Evolutionary conservation across 257 asterid genomes (phyloP).

Genomic region (Salvia hispanica): DNA sequence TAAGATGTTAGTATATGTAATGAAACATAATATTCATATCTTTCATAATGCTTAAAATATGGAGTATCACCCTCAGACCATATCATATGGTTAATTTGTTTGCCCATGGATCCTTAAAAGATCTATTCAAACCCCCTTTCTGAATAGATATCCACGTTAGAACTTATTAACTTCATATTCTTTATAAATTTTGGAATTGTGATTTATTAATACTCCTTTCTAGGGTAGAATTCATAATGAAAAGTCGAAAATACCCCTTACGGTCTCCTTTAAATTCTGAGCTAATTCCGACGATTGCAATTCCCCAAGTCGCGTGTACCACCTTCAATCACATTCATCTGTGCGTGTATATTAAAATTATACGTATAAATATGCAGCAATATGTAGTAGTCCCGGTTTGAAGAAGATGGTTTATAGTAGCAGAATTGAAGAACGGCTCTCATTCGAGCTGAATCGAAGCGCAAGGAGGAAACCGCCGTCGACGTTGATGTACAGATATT

Average conservation of each 20-base stretch:
- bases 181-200: too few relatives aligned
- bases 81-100: too few relatives aligned
- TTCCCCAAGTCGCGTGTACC: not conserved
- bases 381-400: not conserved
- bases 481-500: slow-evolving; percentile 35
- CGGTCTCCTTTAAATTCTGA: slow-evolving; percentile 6
- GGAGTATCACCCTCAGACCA: too few relatives aligned
- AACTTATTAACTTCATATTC: too few relatives aligned
- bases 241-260: slow-evolving; percentile 32
- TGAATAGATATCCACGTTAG: too few relatives aligned
- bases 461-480: slow-evolving; percentile 21
- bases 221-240: too few relatives aligned
- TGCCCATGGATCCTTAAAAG: too few relatives aligned
- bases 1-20: too few relatives aligned
- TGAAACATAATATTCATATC: too few relatives aligned
- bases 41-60: too few relatives aligned
- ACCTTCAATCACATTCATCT: not conserved
- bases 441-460: slow-evolving; percentile 19
- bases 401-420: slow-evolving; percentile 32
- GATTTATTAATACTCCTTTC: too few relatives aligned
- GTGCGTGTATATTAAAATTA: not conserved
- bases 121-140: too few relatives aligned
- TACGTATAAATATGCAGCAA: not conserved
- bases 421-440: slow-evolving; percentile 34
- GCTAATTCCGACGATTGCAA: slow-evolving; percentile 14